Conservation (phyloP, 2,329 filamentous ascomycete genomes). For the Epichloe scottii region DNA sequence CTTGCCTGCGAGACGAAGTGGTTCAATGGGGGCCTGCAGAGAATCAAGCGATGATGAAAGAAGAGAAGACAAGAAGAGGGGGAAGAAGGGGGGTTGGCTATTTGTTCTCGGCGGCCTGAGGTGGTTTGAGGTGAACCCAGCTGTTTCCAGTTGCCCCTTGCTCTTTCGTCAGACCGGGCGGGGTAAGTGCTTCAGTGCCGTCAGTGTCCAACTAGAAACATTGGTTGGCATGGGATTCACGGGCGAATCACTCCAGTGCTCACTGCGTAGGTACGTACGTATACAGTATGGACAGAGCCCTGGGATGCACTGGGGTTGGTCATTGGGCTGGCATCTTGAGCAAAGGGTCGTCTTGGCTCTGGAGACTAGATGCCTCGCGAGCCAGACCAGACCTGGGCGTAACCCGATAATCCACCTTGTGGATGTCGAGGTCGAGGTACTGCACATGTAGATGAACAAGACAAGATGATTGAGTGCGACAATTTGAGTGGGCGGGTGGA, state of each 20-base stretch:
- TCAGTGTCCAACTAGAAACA: slow-evolving; percentile 3
- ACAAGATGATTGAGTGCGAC: background rate
- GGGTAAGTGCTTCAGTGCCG: slow-evolving; percentile 28
- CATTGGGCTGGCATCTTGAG: background rate
- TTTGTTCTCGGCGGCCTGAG: slow-evolving; percentile 19
- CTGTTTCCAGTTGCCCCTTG: slow-evolving; percentile 11
- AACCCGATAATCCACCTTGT: too few relatives aligned
- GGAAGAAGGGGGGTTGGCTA: slow-evolving; percentile 9
- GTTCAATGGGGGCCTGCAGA: slow-evolving; percentile 9
- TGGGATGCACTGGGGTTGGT: background rate
- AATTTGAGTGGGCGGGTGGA: background rate
- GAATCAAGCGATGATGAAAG: slow-evolving; percentile 10
- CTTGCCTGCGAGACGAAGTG: background rate
- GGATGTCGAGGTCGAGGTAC: too few relatives aligned
- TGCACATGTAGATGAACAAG: too few relatives aligned
- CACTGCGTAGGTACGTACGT: background rate
- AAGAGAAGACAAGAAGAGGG: slow-evolving; percentile 10
- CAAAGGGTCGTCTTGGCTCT: background rate
- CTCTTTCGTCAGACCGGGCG: slow-evolving; percentile 31
- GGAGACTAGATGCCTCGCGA: too few relatives aligned
- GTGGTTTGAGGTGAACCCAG: slow-evolving; percentile 6
- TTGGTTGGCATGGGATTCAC: background rate
- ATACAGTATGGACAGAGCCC: background rate
- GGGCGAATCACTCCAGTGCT: background rate
- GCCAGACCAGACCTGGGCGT: too few relatives aligned